These are phyloP conservation scores for Xylariaceae sp. DNA, from an alignment of 2,329 filamentous ascomycete genomes.

Conservation along the genomic window DNA sequence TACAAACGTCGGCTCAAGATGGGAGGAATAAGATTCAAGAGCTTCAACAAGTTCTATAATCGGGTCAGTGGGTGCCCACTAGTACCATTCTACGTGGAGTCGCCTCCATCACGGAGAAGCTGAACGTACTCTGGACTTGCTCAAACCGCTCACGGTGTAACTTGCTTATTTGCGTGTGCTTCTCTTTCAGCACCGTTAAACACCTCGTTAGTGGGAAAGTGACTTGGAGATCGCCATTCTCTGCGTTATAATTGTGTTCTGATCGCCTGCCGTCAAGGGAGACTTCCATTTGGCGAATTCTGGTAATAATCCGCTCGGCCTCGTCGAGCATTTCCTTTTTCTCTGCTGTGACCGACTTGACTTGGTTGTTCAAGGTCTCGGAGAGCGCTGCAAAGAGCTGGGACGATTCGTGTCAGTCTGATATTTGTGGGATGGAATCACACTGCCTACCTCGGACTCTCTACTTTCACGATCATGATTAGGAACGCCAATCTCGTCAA, in stretches of 20 bases:
- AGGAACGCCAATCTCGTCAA: conserved; percentile 97
- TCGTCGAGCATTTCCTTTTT: conserved; percentile 92
- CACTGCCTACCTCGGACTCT: conserved; percentile 76
- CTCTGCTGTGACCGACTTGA: conserved; percentile 81
- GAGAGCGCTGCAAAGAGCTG: conserved; percentile 91
- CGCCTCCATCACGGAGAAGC: not conserved
- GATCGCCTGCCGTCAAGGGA: conserved; percentile 78
- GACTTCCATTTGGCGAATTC: conserved; percentile 90
- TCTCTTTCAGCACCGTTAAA: conserved; percentile 80
- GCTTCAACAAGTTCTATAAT: conserved; percentile 82
- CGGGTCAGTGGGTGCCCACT: conserved; percentile 11
- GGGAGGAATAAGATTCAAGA: conserved; percentile 93
- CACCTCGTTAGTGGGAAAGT: conserved; percentile 84
- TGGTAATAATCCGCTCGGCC: conserved; percentile 79
- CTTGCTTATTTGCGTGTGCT: conserved; percentile 77
- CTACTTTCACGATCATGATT: conserved; percentile 87
- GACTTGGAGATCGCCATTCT: conserved; percentile 70
- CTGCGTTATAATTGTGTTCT: conserved; percentile 61
- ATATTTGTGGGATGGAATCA: conserved; percentile 6
- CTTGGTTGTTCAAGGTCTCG: conserved; percentile 87
- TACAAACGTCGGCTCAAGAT: conserved; percentile 88
- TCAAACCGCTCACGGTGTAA: conserved; percentile 91
- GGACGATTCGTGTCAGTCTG: conserved; percentile 17
- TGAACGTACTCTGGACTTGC: conserved; percentile 82
- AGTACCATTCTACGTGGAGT: not conserved